Percentiles rank a stretch among this genome's conserved stretches.
These are phyloP conservation scores for Rhamnella rubrinervis DNA, from an alignment of 331 rosid genomes.

Conservation along the genomic window DNA sequence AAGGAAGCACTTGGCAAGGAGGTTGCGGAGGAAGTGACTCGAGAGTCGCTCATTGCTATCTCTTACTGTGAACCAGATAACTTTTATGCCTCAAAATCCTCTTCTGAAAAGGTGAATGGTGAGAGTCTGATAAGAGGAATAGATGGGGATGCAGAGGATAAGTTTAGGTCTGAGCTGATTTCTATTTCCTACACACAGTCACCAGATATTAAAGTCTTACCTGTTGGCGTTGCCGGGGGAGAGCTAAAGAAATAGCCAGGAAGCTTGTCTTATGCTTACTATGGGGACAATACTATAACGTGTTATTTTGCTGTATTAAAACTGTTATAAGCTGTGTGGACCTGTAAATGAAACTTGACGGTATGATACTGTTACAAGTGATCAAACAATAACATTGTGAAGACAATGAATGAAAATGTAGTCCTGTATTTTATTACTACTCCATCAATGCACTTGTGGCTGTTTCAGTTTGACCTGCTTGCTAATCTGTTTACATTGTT, in stretches of 20 bases:
- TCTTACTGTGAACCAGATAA: conserved; percentile 45
- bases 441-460: too few species aligned
- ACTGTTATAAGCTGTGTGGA: background rate
- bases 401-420: too few species aligned
- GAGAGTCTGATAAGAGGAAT: conserved; percentile 23
- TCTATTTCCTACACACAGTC: conserved; percentile 46
- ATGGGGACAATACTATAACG: background rate
- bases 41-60: conserved; percentile 56
- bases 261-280: background rate
- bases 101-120: conserved; percentile 26
- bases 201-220: conserved; percentile 32
- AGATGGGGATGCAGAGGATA: conserved; percentile 37
- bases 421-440: too few species aligned
- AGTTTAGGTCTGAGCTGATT: conserved; percentile 50
- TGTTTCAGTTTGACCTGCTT: too few species aligned
- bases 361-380: too few species aligned
- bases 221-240: conserved; percentile 17
- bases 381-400: too few species aligned
- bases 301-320: background rate
- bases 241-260: conserved; percentile 17
- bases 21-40: conserved; percentile 47
- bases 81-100: conserved; percentile 23
- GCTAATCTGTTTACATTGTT: too few species aligned
- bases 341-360: too few species aligned
- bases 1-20: conserved; percentile 32